Evolutionary conservation across 2,329 filamentous ascomycete genomes (phyloP).

Genomic region (Capronia americana): DNA sequence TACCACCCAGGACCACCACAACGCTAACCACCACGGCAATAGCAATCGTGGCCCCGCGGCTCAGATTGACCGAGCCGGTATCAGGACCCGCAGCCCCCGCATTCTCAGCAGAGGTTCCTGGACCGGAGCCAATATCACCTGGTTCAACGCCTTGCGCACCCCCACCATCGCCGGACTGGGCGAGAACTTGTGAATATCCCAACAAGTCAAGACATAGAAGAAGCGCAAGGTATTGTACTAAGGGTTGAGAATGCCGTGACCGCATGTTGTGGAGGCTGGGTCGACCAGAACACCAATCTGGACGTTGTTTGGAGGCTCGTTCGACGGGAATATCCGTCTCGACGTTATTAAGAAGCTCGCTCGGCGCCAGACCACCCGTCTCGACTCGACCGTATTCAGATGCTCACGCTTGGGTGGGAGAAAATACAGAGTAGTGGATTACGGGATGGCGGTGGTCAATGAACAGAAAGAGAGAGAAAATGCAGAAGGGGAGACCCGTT

Average conservation of each 20-base stretch:
- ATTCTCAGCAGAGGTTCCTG: slow-evolving; percentile 51
- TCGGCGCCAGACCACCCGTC: neutral
- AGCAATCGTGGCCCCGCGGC: slow-evolving; percentile 72
- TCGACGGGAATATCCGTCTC: neutral
- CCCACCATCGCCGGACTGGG: slow-evolving; percentile 37
- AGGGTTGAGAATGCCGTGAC: neutral
- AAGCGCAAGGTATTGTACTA: slow-evolving; percentile 14
- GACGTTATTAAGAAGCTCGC: neutral
- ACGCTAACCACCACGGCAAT: slow-evolving; percentile 75
- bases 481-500: neutral
- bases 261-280: slow-evolving; percentile 3
- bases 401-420: neutral
- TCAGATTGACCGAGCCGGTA: slow-evolving; percentile 67
- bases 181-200: slow-evolving; percentile 17
- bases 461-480: neutral
- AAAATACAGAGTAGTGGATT: neutral
- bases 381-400: neutral
- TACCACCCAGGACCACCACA: slow-evolving; percentile 73
- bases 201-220: slow-evolving; percentile 22
- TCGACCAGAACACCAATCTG: neutral
- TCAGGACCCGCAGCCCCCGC: slow-evolving; percentile 71
- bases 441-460: neutral
- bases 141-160: slow-evolving; percentile 35
- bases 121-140: slow-evolving; percentile 40
- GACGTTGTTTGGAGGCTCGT: neutral